Conservation (phyloP, 192 early-diverging fungal genomes). For the Allomyces javanicus region DNA sequence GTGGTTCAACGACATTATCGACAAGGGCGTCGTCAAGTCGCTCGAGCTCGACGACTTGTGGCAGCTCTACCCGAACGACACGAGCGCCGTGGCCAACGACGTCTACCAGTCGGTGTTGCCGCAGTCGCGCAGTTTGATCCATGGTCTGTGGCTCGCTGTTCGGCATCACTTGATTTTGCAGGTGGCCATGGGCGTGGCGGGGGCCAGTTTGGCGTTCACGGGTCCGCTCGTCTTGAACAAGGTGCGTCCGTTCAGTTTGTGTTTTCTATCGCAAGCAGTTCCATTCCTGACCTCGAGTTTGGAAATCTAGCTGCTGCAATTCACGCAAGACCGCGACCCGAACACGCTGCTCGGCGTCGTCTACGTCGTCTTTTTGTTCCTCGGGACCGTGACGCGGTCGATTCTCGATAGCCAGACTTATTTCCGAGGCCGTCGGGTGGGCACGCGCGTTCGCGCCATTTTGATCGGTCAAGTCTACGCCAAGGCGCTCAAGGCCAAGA, state of each 20-base stretch:
- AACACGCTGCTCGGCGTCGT: background rate
- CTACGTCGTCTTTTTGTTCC: background rate
- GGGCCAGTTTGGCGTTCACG: background rate
- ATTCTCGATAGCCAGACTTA: background rate
- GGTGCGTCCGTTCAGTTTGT: background rate
- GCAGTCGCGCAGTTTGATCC: background rate
- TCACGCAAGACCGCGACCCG: background rate
- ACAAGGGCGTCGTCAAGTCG: background rate
- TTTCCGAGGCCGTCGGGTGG: constrained; percentile 5
- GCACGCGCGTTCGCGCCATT: constrained; percentile 16
- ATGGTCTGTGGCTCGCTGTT: background rate
- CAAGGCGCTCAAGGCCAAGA: constrained; percentile 14
- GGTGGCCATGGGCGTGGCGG: background rate
- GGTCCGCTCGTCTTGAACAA: background rate
- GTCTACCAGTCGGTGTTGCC: background rate
- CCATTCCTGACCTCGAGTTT: too few species aligned
- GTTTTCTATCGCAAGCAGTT: too few species aligned
- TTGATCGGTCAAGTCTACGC: constrained; percentile 23
- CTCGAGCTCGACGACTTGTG: background rate
- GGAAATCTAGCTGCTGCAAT: too few species aligned
- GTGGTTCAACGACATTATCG: background rate
- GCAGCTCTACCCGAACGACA: background rate
- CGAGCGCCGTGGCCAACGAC: background rate
- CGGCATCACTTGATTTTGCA: background rate
- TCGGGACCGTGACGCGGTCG: background rate